Base-by-base conservation (phyloP, 139 green algal species). In the Micractinium sp. region DNA sequence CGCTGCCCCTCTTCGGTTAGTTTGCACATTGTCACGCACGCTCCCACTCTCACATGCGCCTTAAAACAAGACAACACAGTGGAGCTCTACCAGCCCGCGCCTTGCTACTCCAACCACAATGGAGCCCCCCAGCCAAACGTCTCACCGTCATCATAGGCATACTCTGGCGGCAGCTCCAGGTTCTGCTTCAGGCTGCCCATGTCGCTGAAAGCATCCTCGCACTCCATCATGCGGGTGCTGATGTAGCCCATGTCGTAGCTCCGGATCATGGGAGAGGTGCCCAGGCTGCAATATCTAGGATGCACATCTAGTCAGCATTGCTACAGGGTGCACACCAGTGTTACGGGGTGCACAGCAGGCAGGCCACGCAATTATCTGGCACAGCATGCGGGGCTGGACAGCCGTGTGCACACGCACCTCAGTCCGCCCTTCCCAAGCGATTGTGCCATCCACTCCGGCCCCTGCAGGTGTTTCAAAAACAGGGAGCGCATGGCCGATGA, bases 241-340 rank as follows among this genome's bases (percentile, higher is more conserved):
- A 97, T 91, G 82, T 98, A 95, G 67, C 94, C 90, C 96, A 98
- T 98, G 90, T 98, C 96, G 19, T 97, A 89, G n/a, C 69, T 92
- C 73, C 93, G 93, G 60, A 95, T 95, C 86, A 94, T 94, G 25
- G 95, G 93, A 14, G 91, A 92, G 38, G 90, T 92, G 61, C 92
- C 93, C 71, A 95, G 81, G 73, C 87, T 90, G 87, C 53, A 85
- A 12, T 19, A 71, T 69, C 31, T 31, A 60, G 33, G 75, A 35
- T 9, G 36, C 36, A 47, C 82, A 87, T 27, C 19, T 77, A 25
- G 19, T n/a, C 19, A 39, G 47, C 47, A 56, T 16, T 56, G 47
- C 47, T 56, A 9, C 7, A 63, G 18, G 47, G 16, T 82, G 88
- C n/a, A 35, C 71, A 63, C n/a, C 47, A 56, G 9, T 56, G 47